Evolutionary conservation across 2,329 filamentous ascomycete species (phyloP).

Genomic region (Diaporthe ampelina): DNA sequence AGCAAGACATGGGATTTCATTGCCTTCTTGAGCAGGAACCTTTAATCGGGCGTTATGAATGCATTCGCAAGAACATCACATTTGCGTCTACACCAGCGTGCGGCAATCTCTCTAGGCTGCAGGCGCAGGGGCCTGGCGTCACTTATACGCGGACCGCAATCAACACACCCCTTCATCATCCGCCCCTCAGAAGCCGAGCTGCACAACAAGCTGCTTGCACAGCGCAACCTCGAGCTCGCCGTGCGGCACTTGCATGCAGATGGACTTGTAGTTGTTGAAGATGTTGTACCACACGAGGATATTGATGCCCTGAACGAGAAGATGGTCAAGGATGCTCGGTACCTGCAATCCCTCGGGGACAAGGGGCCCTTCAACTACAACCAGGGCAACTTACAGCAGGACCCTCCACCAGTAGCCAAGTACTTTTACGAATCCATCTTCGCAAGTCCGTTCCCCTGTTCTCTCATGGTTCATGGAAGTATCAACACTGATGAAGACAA

Average conservation of each 20-base stretch:
- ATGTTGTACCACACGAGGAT: conserved; percentile 63
- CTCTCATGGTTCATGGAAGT: neutral
- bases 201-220: conserved; percentile 53
- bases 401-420: conserved; percentile 64
- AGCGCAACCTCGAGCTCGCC: conserved; percentile 68
- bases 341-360: conserved; percentile 64
- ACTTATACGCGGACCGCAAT: neutral
- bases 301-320: conserved; percentile 69
- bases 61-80: neutral
- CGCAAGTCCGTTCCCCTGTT: conserved; percentile 57
- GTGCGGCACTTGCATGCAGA: conserved; percentile 65
- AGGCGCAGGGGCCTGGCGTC: conserved; percentile 1
- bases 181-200: conserved; percentile 58
- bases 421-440: conserved; percentile 67
- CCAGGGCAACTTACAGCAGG: conserved; percentile 73
- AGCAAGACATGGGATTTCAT: too few relatives aligned
- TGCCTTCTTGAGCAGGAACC: too few relatives aligned
- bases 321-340: conserved; percentile 71
- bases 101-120: neutral
- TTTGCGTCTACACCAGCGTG: neutral
- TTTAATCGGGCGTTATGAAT: too few relatives aligned
- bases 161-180: conserved; percentile 45
- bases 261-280: conserved; percentile 69
- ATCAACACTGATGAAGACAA: neutral
- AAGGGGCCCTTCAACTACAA: conserved; percentile 74